These are phyloP conservation scores for Chrysochromulina parva DNA, from an alignment of 78 protist species.

Conservation along the genomic window DNA sequence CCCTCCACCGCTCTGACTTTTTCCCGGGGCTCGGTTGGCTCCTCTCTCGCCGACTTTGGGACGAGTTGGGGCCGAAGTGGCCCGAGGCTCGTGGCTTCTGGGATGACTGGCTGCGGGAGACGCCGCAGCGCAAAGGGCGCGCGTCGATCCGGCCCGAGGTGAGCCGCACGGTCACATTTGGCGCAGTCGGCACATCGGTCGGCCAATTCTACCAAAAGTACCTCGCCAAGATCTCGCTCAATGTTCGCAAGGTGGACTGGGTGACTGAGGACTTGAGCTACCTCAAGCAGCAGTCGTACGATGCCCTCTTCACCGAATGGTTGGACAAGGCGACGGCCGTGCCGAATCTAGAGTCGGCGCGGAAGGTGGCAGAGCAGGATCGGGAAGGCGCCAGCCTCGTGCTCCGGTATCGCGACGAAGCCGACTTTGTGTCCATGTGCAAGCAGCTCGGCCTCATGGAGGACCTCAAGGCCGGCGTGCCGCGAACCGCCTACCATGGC, in stretches of 20 bases:
- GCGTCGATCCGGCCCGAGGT: constrained; percentile 32
- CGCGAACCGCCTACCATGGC: constrained; percentile 75
- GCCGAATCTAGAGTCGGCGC: no score
- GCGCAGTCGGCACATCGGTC: constrained; percentile 66
- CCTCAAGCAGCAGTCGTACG: background rate
- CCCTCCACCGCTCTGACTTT: constrained; percentile 80
- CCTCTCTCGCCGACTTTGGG: constrained; percentile 71
- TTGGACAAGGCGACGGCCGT: background rate
- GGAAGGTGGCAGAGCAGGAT: background rate
- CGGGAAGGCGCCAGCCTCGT: background rate
- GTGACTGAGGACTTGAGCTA: background rate
- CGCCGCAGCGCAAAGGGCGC: constrained; percentile 52
- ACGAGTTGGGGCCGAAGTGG: constrained; percentile 71
- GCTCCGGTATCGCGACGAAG: background rate
- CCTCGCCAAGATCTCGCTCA: constrained; percentile 54
- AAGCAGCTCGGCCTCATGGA: constrained; percentile 59
- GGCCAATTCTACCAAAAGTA: constrained; percentile 53
- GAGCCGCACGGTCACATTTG: constrained; percentile 75
- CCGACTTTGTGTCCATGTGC: background rate
- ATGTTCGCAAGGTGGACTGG: constrained; percentile 12
- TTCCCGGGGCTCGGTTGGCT: constrained; percentile 93
- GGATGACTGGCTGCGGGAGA: constrained; percentile 90
- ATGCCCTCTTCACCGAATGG: background rate
- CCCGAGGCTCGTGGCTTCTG: constrained; percentile 67
- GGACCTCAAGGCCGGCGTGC: constrained; percentile 75